Percentiles rank a stretch among this genome's conserved stretches.
Evolutionary conservation across 2,329 filamentous ascomycete species (phyloP).

Genomic region (Cladosporium colombiae): DNA sequence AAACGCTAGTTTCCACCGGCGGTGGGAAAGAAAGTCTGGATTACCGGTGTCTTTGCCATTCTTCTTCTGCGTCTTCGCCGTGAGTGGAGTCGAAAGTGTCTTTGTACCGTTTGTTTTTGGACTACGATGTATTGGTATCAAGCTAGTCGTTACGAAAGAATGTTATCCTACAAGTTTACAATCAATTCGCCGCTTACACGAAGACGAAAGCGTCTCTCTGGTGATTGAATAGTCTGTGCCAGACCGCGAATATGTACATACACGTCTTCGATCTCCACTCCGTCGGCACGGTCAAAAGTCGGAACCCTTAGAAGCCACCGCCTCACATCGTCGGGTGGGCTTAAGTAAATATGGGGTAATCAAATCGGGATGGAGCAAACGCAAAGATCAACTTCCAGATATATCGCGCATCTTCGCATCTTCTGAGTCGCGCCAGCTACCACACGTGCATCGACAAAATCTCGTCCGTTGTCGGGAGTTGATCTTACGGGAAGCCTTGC

Average conservation of each 20-base stretch:
- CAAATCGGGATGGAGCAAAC: neutral
- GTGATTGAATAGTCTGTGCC: neutral
- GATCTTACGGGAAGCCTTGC: neutral
- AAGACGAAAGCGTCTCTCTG: neutral
- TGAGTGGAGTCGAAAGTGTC: neutral
- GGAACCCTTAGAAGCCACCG: neutral
- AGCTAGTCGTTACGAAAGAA: conserved; percentile 7
- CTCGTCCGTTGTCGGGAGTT: no score
- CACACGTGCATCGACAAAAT: neutral
- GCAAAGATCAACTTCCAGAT: neutral
- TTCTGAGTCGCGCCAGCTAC: neutral
- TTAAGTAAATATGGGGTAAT: conserved; percentile 13
- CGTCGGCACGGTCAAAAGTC: neutral
- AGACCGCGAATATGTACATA: neutral
- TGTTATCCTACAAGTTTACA: neutral
- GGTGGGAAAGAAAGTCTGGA: conserved; percentile 5
- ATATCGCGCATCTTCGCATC: neutral
- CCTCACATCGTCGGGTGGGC: neutral
- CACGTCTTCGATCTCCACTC: neutral
- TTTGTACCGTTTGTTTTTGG: neutral
- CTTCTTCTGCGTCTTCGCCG: neutral
- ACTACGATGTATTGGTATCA: conserved; percentile 9
- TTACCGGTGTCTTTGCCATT: neutral
- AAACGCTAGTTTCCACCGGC: neutral
- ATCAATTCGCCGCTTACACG: no score